phyloP scores from a whole-genome alignment of 805 yeast species.

The Cyberlindnera meyerae region DNA sequence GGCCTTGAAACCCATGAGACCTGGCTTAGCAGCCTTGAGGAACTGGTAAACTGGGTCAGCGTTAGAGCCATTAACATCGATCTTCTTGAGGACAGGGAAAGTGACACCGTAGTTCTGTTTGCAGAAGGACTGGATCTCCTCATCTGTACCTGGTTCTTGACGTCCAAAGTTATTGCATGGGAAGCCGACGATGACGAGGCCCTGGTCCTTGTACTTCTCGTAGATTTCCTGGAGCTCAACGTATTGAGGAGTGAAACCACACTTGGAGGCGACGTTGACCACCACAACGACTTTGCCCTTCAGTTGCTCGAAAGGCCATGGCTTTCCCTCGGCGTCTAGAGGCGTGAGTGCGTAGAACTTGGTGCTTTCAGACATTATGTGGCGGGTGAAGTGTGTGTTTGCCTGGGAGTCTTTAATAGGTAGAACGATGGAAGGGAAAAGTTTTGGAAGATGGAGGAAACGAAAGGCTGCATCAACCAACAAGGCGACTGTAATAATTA shows the following conservation, averaged over 20 bases:
- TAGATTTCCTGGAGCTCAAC: slow-evolving; percentile 65
- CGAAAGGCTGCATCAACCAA: no score
- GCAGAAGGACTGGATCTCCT: slow-evolving; percentile 75
- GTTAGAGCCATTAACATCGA: slow-evolving; percentile 83
- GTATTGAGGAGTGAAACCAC: slow-evolving; percentile 80
- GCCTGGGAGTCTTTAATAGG: background rate
- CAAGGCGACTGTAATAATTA: no score
- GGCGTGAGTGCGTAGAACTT: slow-evolving; percentile 65
- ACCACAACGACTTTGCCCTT: slow-evolving; percentile 78
- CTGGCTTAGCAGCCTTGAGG: slow-evolving; percentile 63
- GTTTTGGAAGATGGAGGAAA: no score
- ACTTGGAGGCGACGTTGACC: slow-evolving; percentile 86
- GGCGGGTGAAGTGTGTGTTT: background rate
- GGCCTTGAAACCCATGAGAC: slow-evolving; percentile 57
- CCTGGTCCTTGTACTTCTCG: slow-evolving; percentile 59
- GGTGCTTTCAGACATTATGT: slow-evolving; percentile 19
- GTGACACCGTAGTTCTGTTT: slow-evolving; percentile 80
- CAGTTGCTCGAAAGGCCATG: slow-evolving; percentile 55
- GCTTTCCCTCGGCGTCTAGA: slow-evolving; percentile 50
- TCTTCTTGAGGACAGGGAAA: slow-evolving; percentile 82
- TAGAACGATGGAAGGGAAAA: no score
- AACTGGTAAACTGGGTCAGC: slow-evolving; percentile 80
- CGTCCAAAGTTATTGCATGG: slow-evolving; percentile 88
- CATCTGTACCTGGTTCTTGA: slow-evolving; percentile 69
- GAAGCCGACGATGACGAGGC: slow-evolving; percentile 71